Evolutionary conservation across 2,329 filamentous ascomycete genomes (phyloP).

Genomic region (Pseudocercospora crystallina): DNA sequence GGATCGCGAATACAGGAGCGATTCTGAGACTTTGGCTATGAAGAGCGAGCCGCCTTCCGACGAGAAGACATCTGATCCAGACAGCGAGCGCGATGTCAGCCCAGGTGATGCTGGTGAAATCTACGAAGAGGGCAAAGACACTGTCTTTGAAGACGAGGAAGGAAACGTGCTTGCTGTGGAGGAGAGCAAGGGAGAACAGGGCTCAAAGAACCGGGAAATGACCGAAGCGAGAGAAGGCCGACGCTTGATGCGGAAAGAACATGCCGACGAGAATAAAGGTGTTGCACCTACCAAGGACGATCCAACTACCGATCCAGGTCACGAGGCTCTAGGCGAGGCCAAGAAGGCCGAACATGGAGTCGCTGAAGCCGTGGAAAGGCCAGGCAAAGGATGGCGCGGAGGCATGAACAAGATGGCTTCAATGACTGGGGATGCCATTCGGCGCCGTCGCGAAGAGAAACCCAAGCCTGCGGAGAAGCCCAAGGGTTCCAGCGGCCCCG

Average conservation of each 20-base stretch:
- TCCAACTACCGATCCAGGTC: slow-evolving; percentile 43
- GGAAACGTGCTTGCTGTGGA: slow-evolving; percentile 79
- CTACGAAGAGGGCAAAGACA: slow-evolving; percentile 75
- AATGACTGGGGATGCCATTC: slow-evolving; percentile 39
- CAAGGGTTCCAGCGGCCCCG: slow-evolving; percentile 64
- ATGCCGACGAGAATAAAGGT: slow-evolving; percentile 40
- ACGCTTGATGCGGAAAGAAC: slow-evolving; percentile 55
- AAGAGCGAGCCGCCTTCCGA: slow-evolving; percentile 32
- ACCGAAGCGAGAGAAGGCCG: slow-evolving; percentile 57
- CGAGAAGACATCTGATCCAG: slow-evolving; percentile 19
- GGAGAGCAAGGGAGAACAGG: slow-evolving; percentile 41
- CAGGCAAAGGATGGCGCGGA: slow-evolving; percentile 40
- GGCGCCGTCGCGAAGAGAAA: slow-evolving; percentile 41
- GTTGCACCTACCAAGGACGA: slow-evolving; percentile 50
- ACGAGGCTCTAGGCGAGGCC: slow-evolving; percentile 55
- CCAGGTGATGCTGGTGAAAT: slow-evolving; percentile 56
- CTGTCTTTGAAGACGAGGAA: slow-evolving; percentile 80
- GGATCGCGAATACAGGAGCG: slow-evolving; percentile 37
- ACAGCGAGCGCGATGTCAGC: slow-evolving; percentile 22
- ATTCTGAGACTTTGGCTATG: slow-evolving; percentile 46
- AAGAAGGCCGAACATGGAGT: slow-evolving; percentile 80
- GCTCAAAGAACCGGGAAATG: slow-evolving; percentile 60
- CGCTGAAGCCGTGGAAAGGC: slow-evolving; percentile 60
- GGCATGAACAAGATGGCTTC: slow-evolving; percentile 44
- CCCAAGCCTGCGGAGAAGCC: slow-evolving; percentile 35